These are phyloP conservation scores for Podospora tetraspora DNA, from an alignment of 495 filamentous ascomycete genomes.

Conservation along the genomic window DNA sequence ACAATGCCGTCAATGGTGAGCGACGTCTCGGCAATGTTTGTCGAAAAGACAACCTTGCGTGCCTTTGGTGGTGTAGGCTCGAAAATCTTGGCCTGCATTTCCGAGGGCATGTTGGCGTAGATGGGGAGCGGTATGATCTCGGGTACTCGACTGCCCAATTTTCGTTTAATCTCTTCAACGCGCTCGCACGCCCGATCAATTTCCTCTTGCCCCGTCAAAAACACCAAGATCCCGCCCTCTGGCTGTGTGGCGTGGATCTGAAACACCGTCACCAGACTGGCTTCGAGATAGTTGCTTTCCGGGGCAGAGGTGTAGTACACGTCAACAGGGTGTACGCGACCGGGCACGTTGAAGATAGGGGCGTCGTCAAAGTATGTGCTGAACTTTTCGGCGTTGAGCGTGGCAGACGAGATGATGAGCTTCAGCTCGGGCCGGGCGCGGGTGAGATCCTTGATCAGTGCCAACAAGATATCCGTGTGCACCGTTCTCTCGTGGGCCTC, in stretches of 20 bases:
- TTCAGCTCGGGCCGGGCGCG: slow-evolving; percentile 82
- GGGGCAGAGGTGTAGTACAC: slow-evolving; percentile 90
- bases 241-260: slow-evolving; percentile 91
- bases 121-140: slow-evolving; percentile 85
- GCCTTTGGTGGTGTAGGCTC: slow-evolving; percentile 77
- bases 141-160: slow-evolving; percentile 74
- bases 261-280: slow-evolving; percentile 88
- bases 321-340: slow-evolving; percentile 83
- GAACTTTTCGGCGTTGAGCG: slow-evolving; percentile 93
- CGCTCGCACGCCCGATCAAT: slow-evolving; percentile 81
- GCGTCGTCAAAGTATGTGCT: slow-evolving; percentile 88
- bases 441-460: slow-evolving; percentile 87
- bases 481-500: slow-evolving; percentile 95
- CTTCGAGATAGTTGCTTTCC: slow-evolving; percentile 90
- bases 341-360: slow-evolving; percentile 94
- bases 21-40: slow-evolving; percentile 86
- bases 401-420: slow-evolving; percentile 89
- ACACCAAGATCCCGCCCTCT: slow-evolving; percentile 83
- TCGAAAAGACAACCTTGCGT: slow-evolving; percentile 81
- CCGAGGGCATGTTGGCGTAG: slow-evolving; percentile 82
- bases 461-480: slow-evolving; percentile 85
- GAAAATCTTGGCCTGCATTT: slow-evolving; percentile 83
- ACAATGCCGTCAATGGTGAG: slow-evolving; percentile 88
- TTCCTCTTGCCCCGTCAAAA: slow-evolving; percentile 85
- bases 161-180: slow-evolving; percentile 71